These are phyloP conservation scores for Venturia nashicola DNA, from an alignment of 2,329 filamentous ascomycete genomes.

Conservation along the genomic window DNA sequence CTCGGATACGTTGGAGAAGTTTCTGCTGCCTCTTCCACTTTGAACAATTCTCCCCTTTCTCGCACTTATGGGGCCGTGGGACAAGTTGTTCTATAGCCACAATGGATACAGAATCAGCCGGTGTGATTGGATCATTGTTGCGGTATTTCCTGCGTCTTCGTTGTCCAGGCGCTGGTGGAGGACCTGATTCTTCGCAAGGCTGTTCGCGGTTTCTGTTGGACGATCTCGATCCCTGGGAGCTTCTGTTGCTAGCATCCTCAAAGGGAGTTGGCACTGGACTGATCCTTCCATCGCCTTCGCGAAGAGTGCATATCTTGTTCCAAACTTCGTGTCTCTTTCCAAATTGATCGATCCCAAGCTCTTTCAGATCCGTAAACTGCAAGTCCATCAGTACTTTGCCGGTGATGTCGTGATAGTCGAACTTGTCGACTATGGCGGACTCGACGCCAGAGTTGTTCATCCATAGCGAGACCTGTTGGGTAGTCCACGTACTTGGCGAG, in stretches of 20 bases:
- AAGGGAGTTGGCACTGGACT: constrained; percentile 35
- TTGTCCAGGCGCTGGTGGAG: constrained; percentile 21
- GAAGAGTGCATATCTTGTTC: constrained; percentile 63
- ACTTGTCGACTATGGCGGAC: constrained; percentile 63
- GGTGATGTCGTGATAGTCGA: constrained; percentile 85
- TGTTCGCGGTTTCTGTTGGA: constrained; percentile 13
- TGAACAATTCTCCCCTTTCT: constrained; percentile 73
- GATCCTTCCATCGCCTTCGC: constrained; percentile 31
- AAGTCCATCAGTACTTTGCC: constrained; percentile 80
- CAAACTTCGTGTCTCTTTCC: constrained; percentile 69
- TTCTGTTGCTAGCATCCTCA: constrained; percentile 30
- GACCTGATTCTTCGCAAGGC: constrained; percentile 16
- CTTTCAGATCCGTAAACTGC: constrained; percentile 77
- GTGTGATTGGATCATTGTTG: constrained; percentile 57
- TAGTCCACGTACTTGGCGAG: constrained; percentile 55
- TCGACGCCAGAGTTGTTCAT: constrained; percentile 80
- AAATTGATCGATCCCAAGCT: constrained; percentile 70
- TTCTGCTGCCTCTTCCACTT: constrained; percentile 75
- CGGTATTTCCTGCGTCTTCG: constrained; percentile 27
- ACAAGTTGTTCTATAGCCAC: constrained; percentile 84
- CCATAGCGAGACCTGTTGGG: constrained; percentile 69
- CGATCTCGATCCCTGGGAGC: constrained; percentile 12
- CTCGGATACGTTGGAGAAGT: constrained; percentile 60
- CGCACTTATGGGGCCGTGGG: constrained; percentile 72
- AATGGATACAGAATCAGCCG: constrained; percentile 76